Conservation (phyloP, 768 basidiomycete species). For the Naganishia friedmannii region DNA sequence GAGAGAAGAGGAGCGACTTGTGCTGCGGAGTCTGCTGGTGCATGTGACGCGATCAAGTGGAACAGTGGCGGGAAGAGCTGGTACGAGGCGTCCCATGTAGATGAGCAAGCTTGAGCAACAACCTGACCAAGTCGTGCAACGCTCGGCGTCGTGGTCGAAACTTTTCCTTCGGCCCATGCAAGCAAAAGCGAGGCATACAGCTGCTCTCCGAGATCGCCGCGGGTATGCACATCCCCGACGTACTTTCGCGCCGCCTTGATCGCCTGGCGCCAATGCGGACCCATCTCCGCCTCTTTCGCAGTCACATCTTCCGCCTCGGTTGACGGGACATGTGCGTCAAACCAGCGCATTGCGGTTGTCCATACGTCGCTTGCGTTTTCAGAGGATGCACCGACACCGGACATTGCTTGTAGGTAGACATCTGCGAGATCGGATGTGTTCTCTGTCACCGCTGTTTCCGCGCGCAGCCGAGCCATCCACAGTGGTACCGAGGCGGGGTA, state of each 20-base stretch:
- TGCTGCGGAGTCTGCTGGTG: conserved; percentile 6
- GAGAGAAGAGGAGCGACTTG: conserved; percentile 25
- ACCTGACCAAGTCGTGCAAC: conserved; percentile 21
- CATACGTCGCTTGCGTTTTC: not conserved
- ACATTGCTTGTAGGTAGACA: conserved; percentile 11
- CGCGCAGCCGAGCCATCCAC: conserved; percentile 63
- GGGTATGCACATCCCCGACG: not conserved
- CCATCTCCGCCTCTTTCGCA: conserved; percentile 37
- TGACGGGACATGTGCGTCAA: conserved; percentile 25
- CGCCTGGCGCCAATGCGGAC: conserved; percentile 57
- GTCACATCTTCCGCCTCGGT: conserved; percentile 32
- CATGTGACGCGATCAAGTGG: conserved; percentile 3
- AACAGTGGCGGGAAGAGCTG: conserved; percentile 34
- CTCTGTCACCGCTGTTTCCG: conserved; percentile 45
- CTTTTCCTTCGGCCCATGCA: conserved; percentile 22
- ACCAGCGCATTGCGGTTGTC: conserved; percentile 9
- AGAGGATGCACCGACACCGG: conserved; percentile 1
- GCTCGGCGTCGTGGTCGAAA: conserved; percentile 22
- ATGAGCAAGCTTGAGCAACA: not conserved
- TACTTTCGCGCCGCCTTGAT: conserved; percentile 49
- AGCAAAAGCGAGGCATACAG: conserved; percentile 19
- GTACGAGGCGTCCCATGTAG: conserved; percentile 27
- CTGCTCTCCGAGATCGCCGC: conserved; percentile 14
- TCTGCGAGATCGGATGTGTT: not conserved
- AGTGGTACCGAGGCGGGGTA: conserved; percentile 53